Percentiles rank a stretch among this genome's conserved stretches.
Conservation (phyloP, 73 alveolate species). For the Breviolum minutum region DNA sequence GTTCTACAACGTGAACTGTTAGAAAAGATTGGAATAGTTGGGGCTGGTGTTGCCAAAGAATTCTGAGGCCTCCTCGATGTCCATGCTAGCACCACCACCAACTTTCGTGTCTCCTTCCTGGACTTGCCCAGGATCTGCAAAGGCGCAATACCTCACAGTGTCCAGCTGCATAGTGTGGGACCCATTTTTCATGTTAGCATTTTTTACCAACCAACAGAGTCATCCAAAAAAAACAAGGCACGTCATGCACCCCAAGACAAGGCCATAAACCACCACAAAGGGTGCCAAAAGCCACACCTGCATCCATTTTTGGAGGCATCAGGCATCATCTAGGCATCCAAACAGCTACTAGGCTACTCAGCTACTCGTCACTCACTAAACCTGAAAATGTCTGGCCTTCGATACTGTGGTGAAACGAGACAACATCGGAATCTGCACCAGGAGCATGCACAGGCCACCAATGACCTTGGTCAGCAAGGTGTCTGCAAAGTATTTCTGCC, state of each 20-base stretch:
- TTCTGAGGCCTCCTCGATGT: conserved; percentile 21
- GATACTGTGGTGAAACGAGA: not conserved
- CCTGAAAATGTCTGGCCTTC: not conserved
- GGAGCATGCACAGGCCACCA: conserved; percentile 15
- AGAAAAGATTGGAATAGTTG: not conserved
- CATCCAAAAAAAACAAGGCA: not conserved
- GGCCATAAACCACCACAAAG: not conserved
- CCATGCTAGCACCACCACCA: not conserved
- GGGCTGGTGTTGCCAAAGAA: not conserved
- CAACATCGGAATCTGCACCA: conserved; percentile 12
- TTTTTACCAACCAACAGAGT: too few relatives aligned
- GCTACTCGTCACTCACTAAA: too few relatives aligned
- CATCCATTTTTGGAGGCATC: not conserved
- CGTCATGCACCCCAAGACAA: conserved; percentile 17
- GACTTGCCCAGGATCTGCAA: conserved; percentile 34
- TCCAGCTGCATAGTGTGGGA: not conserved
- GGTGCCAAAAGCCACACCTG: not conserved
- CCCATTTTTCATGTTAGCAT: too few relatives aligned
- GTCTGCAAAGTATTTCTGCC: too few relatives aligned
- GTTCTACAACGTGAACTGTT: not conserved
- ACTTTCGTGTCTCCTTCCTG: not conserved
- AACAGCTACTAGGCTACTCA: too few relatives aligned
- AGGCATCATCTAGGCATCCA: not conserved
- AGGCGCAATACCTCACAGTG: conserved; percentile 1
- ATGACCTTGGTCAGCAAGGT: not conserved